These are phyloP conservation scores for Cyberlindnera veronae DNA, from an alignment of 805 yeast genomes.

Conservation along the genomic window DNA sequence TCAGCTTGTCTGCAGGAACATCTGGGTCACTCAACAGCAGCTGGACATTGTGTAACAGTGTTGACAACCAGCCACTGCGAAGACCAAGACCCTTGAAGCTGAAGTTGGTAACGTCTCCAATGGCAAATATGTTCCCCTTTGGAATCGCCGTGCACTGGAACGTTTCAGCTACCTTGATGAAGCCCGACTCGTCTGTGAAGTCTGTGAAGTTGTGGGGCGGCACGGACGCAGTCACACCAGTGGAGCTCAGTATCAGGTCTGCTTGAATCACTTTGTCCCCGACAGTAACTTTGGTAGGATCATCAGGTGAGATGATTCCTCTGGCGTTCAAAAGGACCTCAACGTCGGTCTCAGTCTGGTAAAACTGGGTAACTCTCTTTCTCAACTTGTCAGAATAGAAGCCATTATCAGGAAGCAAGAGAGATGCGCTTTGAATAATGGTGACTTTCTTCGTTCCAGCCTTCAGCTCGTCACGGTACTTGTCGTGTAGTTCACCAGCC, in stretches of 20 bases:
- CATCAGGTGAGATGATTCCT: slow-evolving; percentile 4
- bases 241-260: slow-evolving; percentile 18
- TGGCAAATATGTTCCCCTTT: slow-evolving; percentile 29
- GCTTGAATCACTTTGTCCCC: slow-evolving; percentile 14
- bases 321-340: slow-evolving; percentile 16
- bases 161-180: slow-evolving; percentile 20
- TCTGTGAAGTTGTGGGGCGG: slow-evolving; percentile 19
- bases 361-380: slow-evolving; percentile 17
- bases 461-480: slow-evolving; percentile 19
- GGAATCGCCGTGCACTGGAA: slow-evolving; percentile 21
- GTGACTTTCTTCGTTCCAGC: slow-evolving; percentile 18
- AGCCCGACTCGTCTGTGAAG: slow-evolving; percentile 17
- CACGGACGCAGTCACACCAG: slow-evolving; percentile 24
- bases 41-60: slow-evolving; percentile 20
- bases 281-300: slow-evolving; percentile 5
- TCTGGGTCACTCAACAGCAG: slow-evolving; percentile 1
- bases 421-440: slow-evolving; percentile 14
- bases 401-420: slow-evolving; percentile 14
- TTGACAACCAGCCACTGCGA: slow-evolving; percentile 15
- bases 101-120: slow-evolving; percentile 32
- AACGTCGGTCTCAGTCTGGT: slow-evolving; percentile 15
- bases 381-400: slow-evolving; percentile 17
- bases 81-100: slow-evolving; percentile 23
- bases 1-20: neutral
- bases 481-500: slow-evolving; percentile 30